Conservation (phyloP, 2,329 filamentous ascomycete species). For the Alternaria alternata region DNA sequence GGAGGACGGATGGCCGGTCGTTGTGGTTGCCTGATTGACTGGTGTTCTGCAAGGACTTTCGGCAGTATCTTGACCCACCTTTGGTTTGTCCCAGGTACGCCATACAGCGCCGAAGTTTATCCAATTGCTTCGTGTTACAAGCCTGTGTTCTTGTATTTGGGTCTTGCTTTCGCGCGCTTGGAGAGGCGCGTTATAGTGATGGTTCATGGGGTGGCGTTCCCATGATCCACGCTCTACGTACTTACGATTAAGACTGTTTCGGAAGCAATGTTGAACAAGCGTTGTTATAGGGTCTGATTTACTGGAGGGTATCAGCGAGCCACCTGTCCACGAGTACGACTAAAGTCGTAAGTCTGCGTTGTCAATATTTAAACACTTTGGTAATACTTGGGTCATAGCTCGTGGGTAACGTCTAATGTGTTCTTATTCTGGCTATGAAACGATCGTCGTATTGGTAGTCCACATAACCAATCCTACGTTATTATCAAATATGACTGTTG, state of each 20-base stretch:
- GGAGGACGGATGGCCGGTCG: slow-evolving; percentile 39
- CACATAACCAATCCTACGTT: not conserved
- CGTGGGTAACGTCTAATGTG: not conserved
- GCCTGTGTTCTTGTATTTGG: not conserved
- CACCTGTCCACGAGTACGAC: not conserved
- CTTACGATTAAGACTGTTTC: not conserved
- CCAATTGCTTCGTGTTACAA: not conserved
- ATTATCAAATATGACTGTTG: not conserved
- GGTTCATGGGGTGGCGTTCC: not conserved
- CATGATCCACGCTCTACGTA: not conserved
- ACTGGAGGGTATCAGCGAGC: not conserved
- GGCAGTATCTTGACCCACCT: not conserved
- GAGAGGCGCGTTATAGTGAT: not conserved
- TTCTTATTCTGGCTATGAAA: not conserved
- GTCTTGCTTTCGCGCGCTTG: not conserved
- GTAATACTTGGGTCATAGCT: not conserved
- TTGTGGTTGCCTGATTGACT: slow-evolving; percentile 15
- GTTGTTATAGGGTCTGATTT: not conserved
- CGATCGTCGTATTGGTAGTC: not conserved
- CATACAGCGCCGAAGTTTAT: not conserved
- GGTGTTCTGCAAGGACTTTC: not conserved
- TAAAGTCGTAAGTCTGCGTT: not conserved
- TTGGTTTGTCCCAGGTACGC: not conserved
- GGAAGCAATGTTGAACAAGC: not conserved
- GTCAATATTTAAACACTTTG: not conserved